These are phyloP conservation scores for Fusarium circinatum DNA, from an alignment of 2,329 filamentous ascomycete species.

Conservation along the genomic window DNA sequence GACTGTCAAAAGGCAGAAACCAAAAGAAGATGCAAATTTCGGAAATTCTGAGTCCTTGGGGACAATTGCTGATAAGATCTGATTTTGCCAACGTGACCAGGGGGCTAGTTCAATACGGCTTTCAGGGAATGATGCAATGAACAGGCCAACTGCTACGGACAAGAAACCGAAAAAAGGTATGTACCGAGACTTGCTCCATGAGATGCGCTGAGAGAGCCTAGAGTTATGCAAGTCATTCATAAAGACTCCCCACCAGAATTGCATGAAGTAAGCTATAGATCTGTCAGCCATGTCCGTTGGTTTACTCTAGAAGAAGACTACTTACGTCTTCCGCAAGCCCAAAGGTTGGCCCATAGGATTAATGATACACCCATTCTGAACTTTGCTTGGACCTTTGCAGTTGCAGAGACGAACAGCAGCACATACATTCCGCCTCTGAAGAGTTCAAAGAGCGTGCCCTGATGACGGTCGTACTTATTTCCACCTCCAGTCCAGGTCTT, in stretches of 20 bases:
- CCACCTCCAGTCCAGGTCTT: not conserved
- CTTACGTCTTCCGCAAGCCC: not conserved
- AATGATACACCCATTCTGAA: not conserved
- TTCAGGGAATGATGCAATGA: not conserved
- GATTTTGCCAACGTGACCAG: not conserved
- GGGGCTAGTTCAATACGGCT: not conserved
- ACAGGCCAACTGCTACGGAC: not conserved
- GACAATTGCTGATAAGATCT: not conserved
- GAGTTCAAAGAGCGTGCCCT: not conserved
- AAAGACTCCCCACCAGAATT: not conserved
- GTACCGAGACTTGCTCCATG: not conserved
- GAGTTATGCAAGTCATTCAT: not conserved
- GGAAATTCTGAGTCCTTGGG: not conserved
- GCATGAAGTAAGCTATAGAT: not conserved
- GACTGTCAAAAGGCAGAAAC: not conserved
- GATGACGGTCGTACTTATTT: not conserved
- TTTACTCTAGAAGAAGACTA: too few relatives aligned
- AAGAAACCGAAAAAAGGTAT: not conserved
- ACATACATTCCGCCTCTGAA: not conserved
- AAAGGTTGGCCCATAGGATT: not conserved
- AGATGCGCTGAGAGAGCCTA: not conserved
- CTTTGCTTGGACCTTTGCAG: not conserved
- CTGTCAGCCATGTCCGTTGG: not conserved
- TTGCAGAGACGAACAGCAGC: not conserved
- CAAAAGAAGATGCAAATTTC: not conserved